Conservation (phyloP, 306 rosid species). For the Myrica gale region DNA sequence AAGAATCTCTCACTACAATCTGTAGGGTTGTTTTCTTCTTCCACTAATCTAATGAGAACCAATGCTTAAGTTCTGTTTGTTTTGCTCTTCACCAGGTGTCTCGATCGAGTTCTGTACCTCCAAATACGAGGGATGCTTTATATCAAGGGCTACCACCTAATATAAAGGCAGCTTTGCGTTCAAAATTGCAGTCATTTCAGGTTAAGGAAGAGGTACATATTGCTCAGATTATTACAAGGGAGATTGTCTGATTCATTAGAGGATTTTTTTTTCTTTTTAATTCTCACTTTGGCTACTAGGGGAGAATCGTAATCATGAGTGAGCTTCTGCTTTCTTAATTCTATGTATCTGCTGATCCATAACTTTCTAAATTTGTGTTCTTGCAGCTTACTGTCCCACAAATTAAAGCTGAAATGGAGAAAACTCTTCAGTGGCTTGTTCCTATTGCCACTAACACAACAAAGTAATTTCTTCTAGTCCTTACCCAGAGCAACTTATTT, state of each 20-base stretch:
- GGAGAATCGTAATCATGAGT: not conserved
- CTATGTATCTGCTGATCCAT: not conserved
- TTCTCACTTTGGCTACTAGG: too few relatives aligned
- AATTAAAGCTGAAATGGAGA: constrained; percentile 97
- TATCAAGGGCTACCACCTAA: constrained; percentile 94
- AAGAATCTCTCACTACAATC: not conserved
- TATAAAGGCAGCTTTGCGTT: constrained; percentile 81
- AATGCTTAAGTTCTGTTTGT: not conserved
- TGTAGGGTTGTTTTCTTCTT: not conserved
- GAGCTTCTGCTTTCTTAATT: not conserved
- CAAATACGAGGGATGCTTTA: constrained; percentile 89
- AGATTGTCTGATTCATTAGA: not conserved
- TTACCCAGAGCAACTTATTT: constrained; percentile 7
- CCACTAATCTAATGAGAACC: not conserved
- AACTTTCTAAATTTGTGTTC: not conserved
- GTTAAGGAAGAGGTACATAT: constrained; percentile 80
- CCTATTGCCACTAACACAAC: constrained; percentile 92
- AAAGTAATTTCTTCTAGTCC: constrained; percentile 52
- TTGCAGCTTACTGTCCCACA: constrained; percentile 83
- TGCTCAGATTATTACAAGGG: constrained; percentile 1
- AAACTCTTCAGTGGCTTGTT: constrained; percentile 88
- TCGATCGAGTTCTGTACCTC: constrained; percentile 92
- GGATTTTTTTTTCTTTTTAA: not conserved
- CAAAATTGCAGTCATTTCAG: constrained; percentile 75
- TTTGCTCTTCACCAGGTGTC: constrained; percentile 61